phyloP scores from a whole-genome alignment of 805 yeast genomes.

The Metschnikowia gruessii region DNA sequence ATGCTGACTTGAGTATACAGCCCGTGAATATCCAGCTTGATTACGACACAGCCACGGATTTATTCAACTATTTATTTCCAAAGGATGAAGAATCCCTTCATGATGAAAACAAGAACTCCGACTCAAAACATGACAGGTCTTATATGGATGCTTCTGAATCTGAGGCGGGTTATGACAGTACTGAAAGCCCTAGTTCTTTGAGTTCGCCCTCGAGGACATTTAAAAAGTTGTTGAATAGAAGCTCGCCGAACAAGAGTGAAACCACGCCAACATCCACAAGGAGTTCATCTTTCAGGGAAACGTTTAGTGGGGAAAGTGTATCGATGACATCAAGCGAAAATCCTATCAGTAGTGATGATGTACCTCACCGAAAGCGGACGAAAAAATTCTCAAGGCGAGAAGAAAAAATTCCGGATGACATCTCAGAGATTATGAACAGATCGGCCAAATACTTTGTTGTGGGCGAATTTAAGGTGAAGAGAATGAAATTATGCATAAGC shows the following conservation, averaged over 20 bases:
- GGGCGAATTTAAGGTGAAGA: slow-evolving; percentile 34
- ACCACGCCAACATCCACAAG: slow-evolving; percentile 1
- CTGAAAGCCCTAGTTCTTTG: slow-evolving; percentile 18
- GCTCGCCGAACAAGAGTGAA: slow-evolving; percentile 2
- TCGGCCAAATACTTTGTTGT: slow-evolving; percentile 43
- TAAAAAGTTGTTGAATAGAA: slow-evolving; percentile 4
- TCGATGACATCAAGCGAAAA: slow-evolving; percentile 5
- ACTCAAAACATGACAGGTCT: neutral
- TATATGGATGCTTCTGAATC: slow-evolving; percentile 29
- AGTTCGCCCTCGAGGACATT: slow-evolving; percentile 6
- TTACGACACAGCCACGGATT: slow-evolving; percentile 58
- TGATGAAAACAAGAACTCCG: neutral
- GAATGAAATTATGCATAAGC: slow-evolving; percentile 54
- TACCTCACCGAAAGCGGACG: neutral
- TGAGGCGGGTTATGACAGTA: slow-evolving; percentile 18
- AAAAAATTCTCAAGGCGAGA: neutral
- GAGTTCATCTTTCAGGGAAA: slow-evolving; percentile 1
- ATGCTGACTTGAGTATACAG: slow-evolving; percentile 54
- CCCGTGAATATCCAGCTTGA: slow-evolving; percentile 77
- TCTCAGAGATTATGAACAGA: slow-evolving; percentile 41
- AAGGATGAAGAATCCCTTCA: slow-evolving; percentile 25
- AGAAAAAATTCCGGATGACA: slow-evolving; percentile 26
- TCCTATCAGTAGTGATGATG: neutral
- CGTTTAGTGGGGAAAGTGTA: slow-evolving; percentile 2
- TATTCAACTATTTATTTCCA: slow-evolving; percentile 74